phyloP scores from a whole-genome alignment of 345 rosid species.

The Gossypium ekmanianum region DNA sequence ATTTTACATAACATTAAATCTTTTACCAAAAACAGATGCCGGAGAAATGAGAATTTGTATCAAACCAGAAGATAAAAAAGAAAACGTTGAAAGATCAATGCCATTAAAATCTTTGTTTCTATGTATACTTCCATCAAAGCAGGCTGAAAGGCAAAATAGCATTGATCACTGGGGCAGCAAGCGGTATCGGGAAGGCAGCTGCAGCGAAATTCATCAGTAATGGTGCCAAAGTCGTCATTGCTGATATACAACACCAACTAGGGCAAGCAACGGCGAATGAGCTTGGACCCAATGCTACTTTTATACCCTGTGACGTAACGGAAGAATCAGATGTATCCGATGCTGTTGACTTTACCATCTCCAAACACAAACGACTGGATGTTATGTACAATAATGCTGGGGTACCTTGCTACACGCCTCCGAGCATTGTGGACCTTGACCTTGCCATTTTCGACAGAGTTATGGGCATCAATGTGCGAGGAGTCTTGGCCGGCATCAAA shows the following conservation, averaged over 20 bases:
- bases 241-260: slow-evolving; percentile 54
- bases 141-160: slow-evolving; percentile 87
- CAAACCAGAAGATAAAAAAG: too few species aligned
- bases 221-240: slow-evolving; percentile 78
- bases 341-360: slow-evolving; percentile 64
- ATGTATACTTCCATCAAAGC: slow-evolving; percentile 22
- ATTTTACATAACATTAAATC: not conserved
- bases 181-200: slow-evolving; percentile 80
- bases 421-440: slow-evolving; percentile 63
- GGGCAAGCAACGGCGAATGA: slow-evolving; percentile 52
- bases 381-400: slow-evolving; percentile 92
- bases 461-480: slow-evolving; percentile 64
- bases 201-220: slow-evolving; percentile 58
- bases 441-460: slow-evolving; percentile 57
- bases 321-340: slow-evolving; percentile 62
- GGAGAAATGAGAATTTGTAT: not conserved
- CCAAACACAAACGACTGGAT: slow-evolving; percentile 46
- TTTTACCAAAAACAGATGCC: not conserved
- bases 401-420: slow-evolving; percentile 54
- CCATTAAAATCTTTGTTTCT: not conserved
- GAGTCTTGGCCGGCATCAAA: slow-evolving; percentile 67
- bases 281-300: slow-evolving; percentile 61
- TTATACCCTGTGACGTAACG: slow-evolving; percentile 59
- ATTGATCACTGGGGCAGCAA: slow-evolving; percentile 82
- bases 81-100: not conserved